phyloP scores from a whole-genome alignment of 164 flowering plant species.

The Vitis riparia region DNA sequence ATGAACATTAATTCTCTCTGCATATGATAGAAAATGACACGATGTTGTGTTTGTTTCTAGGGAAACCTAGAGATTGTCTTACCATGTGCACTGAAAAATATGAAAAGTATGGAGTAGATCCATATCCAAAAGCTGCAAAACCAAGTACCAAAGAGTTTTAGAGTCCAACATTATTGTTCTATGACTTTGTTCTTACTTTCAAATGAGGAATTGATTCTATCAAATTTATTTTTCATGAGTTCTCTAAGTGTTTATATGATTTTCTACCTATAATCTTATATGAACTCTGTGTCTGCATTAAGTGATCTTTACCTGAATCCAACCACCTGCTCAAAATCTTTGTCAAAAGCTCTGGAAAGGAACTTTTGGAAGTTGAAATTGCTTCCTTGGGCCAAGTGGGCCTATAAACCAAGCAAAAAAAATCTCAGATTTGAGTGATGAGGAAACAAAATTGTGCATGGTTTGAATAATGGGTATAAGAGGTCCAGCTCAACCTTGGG shows the following conservation, averaged over 20 bases:
- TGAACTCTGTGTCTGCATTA: not conserved
- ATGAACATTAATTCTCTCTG: not conserved
- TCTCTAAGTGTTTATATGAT: not conserved
- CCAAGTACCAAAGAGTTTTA: not conserved
- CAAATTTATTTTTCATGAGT: not conserved
- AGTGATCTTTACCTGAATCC: constrained; percentile 30
- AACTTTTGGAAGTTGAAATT: constrained; percentile 41
- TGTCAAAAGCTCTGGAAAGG: constrained; percentile 34
- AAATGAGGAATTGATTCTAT: not conserved
- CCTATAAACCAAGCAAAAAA: constrained; percentile 3
- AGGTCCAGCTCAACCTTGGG: not conserved
- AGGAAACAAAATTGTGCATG: too few relatives aligned
- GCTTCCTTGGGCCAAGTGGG: constrained; percentile 6
- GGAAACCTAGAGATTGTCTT: not conserved
- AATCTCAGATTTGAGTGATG: not conserved
- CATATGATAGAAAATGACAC: too few relatives aligned
- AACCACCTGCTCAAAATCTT: constrained; percentile 39
- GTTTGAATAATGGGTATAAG: not conserved
- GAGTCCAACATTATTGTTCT: not conserved
- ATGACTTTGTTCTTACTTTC: not conserved
- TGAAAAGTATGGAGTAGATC: constrained; percentile 21
- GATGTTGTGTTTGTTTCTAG: too few relatives aligned
- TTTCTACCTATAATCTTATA: not conserved
- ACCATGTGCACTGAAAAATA: constrained; percentile 23
- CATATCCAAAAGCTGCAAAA: constrained; percentile 22